Conservation (phyloP, 1,139 yeast genomes). For the Debaryomycetaceae sp. region DNA sequence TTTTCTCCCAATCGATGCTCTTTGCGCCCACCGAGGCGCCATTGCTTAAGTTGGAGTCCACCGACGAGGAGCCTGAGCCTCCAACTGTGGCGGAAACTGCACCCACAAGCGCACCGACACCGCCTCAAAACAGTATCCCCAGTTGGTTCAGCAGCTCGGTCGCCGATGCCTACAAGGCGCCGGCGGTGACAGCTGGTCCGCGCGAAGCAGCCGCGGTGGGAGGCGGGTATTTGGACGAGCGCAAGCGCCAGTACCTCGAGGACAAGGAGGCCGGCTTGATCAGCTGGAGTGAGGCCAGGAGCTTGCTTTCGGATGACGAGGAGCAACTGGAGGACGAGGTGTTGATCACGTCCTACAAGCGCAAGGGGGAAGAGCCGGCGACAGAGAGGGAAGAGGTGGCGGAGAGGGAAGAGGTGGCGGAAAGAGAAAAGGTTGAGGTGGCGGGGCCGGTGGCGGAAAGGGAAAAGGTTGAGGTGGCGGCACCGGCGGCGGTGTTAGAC, state of each 20-base stretch:
- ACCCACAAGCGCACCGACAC: no score
- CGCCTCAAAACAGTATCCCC: conserved; percentile 22
- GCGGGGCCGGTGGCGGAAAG: conserved; percentile 4
- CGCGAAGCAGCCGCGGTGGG: not conserved
- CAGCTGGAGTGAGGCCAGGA: conserved; percentile 43
- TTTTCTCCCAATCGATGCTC: no score
- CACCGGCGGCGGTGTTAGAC: conserved; percentile 24
- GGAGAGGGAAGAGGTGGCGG: not conserved
- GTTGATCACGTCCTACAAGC: conserved; percentile 12
- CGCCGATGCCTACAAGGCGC: conserved; percentile 13
- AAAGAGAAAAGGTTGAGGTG: conserved; percentile 2
- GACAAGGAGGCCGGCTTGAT: conserved; percentile 49
- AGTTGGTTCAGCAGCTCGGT: conserved; percentile 27
- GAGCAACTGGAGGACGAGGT: conserved; percentile 12
- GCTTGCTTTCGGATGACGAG: conserved; percentile 14
- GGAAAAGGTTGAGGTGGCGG: conserved; percentile 4
- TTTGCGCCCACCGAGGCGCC: no score
- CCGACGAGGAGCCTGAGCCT: no score
- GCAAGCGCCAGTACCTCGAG: conserved; percentile 19
- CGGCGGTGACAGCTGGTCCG: conserved; percentile 8
- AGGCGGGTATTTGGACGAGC: not conserved
- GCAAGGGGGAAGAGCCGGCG: conserved; percentile 8
- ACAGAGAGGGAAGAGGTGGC: conserved; percentile 4
- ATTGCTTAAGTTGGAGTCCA: no score
- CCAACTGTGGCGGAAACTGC: no score